phyloP scores from a whole-genome alignment of 1,139 yeast species.

The Saccharomycopsis hybrid region DNA sequence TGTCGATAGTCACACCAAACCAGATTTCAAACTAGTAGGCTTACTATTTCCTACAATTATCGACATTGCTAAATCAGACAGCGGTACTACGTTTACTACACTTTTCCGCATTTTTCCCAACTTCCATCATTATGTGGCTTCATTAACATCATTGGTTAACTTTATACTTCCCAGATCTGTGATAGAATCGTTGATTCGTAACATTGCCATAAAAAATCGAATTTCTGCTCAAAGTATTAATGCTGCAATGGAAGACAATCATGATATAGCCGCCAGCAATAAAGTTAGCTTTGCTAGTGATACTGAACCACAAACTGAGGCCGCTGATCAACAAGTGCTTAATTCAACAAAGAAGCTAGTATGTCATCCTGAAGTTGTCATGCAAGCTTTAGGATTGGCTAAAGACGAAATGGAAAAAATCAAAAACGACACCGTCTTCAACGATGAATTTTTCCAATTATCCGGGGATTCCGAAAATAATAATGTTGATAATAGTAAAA shows the following conservation, averaged over 20 bases:
- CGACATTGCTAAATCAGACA: conserved; percentile 46
- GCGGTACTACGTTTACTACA: conserved; percentile 38
- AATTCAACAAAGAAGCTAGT: not conserved
- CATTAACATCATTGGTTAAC: conserved; percentile 15
- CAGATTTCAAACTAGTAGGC: conserved; percentile 40
- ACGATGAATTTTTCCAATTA: conserved; percentile 43
- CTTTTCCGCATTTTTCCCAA: conserved; percentile 33
- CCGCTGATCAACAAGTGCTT: not conserved
- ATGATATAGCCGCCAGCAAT: too few relatives aligned
- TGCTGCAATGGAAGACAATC: too few relatives aligned
- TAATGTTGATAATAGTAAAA: conserved; percentile 16
- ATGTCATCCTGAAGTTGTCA: conserved; percentile 25
- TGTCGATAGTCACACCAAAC: conserved; percentile 27
- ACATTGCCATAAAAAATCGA: conserved; percentile 19
- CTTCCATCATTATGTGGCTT: conserved; percentile 21
- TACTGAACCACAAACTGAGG: not conserved
- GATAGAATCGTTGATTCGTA: conserved; percentile 21
- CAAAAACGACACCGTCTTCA: conserved; percentile 35
- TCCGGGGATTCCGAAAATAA: conserved; percentile 21
- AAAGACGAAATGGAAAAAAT: conserved; percentile 50
- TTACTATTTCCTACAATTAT: conserved; percentile 58
- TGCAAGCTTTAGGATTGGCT: conserved; percentile 51
- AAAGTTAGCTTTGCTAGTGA: not conserved
- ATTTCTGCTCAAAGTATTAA: not conserved
- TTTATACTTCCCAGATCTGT: conserved; percentile 3